phyloP scores from a whole-genome alignment of 176 grass and related monocot genomes.

The Oryza brachyantha region DNA sequence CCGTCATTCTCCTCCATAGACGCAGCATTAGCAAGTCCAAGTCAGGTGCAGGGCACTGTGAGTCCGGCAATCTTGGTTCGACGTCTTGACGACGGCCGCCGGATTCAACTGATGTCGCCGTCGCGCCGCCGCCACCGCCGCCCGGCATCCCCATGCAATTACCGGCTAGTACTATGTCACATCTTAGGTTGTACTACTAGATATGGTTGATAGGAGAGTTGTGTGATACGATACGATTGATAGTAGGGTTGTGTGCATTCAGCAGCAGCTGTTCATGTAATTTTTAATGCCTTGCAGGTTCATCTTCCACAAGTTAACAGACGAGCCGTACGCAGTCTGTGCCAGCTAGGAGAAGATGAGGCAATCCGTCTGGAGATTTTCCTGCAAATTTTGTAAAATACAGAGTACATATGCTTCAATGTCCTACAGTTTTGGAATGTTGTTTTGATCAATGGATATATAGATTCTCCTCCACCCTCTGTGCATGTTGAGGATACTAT shows the following conservation, averaged over 20 bases:
- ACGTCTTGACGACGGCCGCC: background rate
- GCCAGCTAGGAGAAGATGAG: background rate
- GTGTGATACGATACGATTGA: background rate
- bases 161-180: background rate
- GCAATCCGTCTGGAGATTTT: background rate
- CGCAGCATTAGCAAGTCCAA: background rate
- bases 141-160: background rate
- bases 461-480: too few species aligned
- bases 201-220: background rate
- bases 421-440: too few species aligned
- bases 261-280: background rate
- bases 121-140: background rate
- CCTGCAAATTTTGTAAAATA: conserved; percentile 5
- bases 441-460: too few species aligned
- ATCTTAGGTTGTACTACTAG: background rate
- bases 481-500: too few species aligned
- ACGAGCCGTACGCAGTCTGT: background rate
- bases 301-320: background rate
- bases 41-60: background rate
- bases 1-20: background rate
- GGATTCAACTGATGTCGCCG: conserved; percentile 1
- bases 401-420: background rate
- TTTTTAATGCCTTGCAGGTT: background rate
- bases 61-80: conserved; percentile 1
- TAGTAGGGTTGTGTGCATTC: background rate